A percentile compares a stretch with the other conserved stretches of the same genome.
Conservation (phyloP, 768 basidiomycete species). For the Tubosaeta sp. region DNA sequence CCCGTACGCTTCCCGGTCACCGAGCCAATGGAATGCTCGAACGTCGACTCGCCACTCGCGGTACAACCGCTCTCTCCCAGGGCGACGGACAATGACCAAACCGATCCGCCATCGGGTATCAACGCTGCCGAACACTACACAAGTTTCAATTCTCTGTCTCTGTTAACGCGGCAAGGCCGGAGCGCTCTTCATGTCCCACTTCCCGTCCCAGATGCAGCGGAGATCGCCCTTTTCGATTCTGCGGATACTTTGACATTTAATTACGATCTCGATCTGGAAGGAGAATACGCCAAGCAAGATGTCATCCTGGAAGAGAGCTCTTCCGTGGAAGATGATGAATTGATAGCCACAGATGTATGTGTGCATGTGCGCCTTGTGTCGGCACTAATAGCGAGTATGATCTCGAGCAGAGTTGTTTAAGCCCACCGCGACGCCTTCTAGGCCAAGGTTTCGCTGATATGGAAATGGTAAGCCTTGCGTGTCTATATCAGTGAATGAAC, state of each 20-base stretch:
- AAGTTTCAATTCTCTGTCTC: not conserved
- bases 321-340: not conserved
- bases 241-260: not conserved
- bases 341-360: slow-evolving; percentile 1
- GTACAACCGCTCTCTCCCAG: not conserved
- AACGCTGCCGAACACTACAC: not conserved
- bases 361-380: not conserved
- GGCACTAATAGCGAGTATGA: slow-evolving; percentile 2
- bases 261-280: slow-evolving; percentile 1
- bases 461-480: slow-evolving; percentile 7
- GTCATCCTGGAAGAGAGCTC: not conserved
- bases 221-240: slow-evolving; percentile 16
- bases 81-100: not conserved
- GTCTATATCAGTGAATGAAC: not conserved
- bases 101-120: not conserved
- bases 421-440: not conserved
- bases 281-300: not conserved
- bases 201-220: slow-evolving; percentile 12
- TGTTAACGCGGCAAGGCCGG: slow-evolving; percentile 1
- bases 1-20: not conserved
- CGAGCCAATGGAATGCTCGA: not conserved
- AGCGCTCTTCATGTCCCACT: slow-evolving; percentile 9
- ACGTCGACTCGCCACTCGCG: not conserved
- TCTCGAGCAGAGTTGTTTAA: not conserved
- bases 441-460: not conserved